phyloP scores from a whole-genome alignment of 2,329 filamentous ascomycete genomes.

The Reticulascus tulasneorum region DNA sequence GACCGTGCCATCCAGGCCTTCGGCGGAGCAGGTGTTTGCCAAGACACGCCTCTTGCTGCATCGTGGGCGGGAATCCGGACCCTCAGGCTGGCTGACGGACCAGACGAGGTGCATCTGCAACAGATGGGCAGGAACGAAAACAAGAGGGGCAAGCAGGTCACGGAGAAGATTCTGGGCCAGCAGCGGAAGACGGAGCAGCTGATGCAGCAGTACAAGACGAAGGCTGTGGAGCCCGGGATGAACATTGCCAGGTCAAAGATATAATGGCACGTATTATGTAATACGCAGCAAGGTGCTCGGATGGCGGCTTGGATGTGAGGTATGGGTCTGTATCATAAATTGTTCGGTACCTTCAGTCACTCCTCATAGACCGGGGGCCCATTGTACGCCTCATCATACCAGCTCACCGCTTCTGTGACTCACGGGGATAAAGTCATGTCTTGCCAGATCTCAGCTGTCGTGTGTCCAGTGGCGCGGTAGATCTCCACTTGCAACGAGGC shows the following conservation, averaged over 20 bases:
- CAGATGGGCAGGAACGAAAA: slow-evolving; percentile 82
- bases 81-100: slow-evolving; percentile 83
- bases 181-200: slow-evolving; percentile 61
- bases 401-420: slow-evolving; percentile 12
- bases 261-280: slow-evolving; percentile 22
- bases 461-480: not conserved
- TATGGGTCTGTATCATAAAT: slow-evolving; percentile 1
- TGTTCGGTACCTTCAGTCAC: too few species aligned
- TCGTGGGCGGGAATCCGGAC: slow-evolving; percentile 82
- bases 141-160: slow-evolving; percentile 58
- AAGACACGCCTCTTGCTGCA: slow-evolving; percentile 86
- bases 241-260: slow-evolving; percentile 47
- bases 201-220: slow-evolving; percentile 53
- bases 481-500: not conserved
- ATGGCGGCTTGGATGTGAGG: slow-evolving; percentile 1
- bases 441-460: too few species aligned
- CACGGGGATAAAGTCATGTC: slow-evolving; percentile 4
- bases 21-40: slow-evolving; percentile 84
- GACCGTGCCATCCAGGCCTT: slow-evolving; percentile 93
- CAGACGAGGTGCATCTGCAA: slow-evolving; percentile 89
- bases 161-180: slow-evolving; percentile 61
- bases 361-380: too few species aligned
- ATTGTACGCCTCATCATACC: too few species aligned
- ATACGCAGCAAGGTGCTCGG: slow-evolving; percentile 1
- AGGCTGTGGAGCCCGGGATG: slow-evolving; percentile 45